phyloP scores from a whole-genome alignment of 2,329 filamentous ascomycete species.

The Colletotrichum sansevieriae region DNA sequence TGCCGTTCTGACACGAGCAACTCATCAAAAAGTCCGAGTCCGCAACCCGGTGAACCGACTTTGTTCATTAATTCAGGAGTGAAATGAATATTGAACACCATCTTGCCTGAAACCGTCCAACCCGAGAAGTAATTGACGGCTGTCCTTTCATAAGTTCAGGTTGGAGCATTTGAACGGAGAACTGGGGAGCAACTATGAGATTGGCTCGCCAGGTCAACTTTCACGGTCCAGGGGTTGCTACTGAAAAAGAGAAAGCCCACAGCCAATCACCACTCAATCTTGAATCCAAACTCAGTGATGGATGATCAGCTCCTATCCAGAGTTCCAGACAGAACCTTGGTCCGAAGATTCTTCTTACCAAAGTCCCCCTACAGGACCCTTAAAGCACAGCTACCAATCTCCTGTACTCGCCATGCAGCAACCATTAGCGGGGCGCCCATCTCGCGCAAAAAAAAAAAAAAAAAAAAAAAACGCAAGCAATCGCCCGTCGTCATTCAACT shows the following conservation, averaged over 20 bases:
- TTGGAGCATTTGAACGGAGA: too few relatives aligned
- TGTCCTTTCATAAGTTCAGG: background rate
- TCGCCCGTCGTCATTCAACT: constrained; percentile 3
- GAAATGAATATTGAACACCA: background rate
- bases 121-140: background rate
- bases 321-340: too few relatives aligned
- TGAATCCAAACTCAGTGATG: too few relatives aligned
- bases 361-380: too few relatives aligned
- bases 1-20: constrained; percentile 31
- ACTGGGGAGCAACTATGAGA: too few relatives aligned
- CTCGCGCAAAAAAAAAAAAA: background rate
- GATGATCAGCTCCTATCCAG: too few relatives aligned
- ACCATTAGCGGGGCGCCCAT: background rate
- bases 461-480: constrained; percentile 13
- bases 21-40: constrained; percentile 27
- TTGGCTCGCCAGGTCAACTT: background rate
- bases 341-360: too few relatives aligned
- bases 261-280: too few relatives aligned
- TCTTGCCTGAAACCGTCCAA: background rate
- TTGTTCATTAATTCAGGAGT: too few relatives aligned
- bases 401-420: too few relatives aligned
- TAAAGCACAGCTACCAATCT: background rate
- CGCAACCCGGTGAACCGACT: constrained; percentile 9
- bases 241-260: too few relatives aligned
- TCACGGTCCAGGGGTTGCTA: too few relatives aligned